A percentile compares a stretch with the other conserved stretches of the same genome.
phyloP scores from a whole-genome alignment of 1,139 yeast genomes.

The Insectozyma bohioensis region DNA sequence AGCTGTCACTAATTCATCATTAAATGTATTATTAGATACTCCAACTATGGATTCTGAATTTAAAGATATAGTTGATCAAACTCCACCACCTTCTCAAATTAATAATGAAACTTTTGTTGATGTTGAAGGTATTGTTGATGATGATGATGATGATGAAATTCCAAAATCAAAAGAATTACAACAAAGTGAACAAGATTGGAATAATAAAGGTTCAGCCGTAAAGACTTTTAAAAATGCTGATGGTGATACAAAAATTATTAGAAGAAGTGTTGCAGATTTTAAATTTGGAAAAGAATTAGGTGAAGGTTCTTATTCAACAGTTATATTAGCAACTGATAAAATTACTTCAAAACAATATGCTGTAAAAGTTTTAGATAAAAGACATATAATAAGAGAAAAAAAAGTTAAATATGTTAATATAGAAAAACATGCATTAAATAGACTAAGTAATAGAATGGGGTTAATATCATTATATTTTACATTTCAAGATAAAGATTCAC shows the following conservation, averaged over 20 bases:
- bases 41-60: slow-evolving; percentile 21
- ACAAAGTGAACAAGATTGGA: slow-evolving; percentile 29
- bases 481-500: slow-evolving; percentile 84
- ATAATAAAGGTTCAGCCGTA: slow-evolving; percentile 40
- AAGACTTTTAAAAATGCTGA: slow-evolving; percentile 19
- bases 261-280: slow-evolving; percentile 79
- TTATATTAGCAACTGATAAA: slow-evolving; percentile 79
- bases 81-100: slow-evolving; percentile 7
- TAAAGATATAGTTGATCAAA: slow-evolving; percentile 6
- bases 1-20: slow-evolving; percentile 34
- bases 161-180: slow-evolving; percentile 6
- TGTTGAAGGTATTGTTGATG: background rate
- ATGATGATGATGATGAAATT: slow-evolving; percentile 9
- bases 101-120: slow-evolving; percentile 12
- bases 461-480: slow-evolving; percentile 87
- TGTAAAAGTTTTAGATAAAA: slow-evolving; percentile 85
- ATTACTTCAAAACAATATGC: slow-evolving; percentile 79
- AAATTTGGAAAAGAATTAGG: slow-evolving; percentile 86
- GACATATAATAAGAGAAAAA: slow-evolving; percentile 91
- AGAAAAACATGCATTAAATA: slow-evolving; percentile 87
- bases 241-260: slow-evolving; percentile 27
- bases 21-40: slow-evolving; percentile 39
- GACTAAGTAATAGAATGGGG: slow-evolving; percentile 72
- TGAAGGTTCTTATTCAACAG: slow-evolving; percentile 96
- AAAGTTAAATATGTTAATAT: slow-evolving; percentile 95